Conservation (phyloP, 2,329 filamentous ascomycete species). For the Botrytis porri region DNA sequence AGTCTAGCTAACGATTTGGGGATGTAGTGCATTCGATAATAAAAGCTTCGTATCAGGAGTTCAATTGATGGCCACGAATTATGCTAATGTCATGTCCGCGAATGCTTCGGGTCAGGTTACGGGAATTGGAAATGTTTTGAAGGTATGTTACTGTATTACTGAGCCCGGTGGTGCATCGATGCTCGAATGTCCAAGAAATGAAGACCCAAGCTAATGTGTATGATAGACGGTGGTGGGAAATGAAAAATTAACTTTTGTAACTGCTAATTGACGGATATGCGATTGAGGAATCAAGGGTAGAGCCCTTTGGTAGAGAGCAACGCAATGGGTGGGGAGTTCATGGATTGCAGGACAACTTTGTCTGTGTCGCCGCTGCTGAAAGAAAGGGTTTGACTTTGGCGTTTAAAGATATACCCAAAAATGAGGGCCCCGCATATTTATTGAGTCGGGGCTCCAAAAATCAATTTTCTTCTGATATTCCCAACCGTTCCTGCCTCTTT, state of each 20-base stretch:
- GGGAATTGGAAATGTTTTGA: conserved; percentile 51
- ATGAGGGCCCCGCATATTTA: not conserved
- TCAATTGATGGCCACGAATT: conserved; percentile 54
- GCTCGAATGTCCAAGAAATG: not conserved
- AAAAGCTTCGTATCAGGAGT: conserved; percentile 53
- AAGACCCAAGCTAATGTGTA: conserved; percentile 13
- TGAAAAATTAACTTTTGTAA: conserved; percentile 29
- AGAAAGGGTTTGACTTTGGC: not conserved
- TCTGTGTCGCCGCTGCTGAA: too few species aligned
- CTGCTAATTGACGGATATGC: not conserved
- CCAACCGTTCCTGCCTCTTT: not conserved
- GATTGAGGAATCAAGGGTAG: not conserved
- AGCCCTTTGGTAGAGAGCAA: too few species aligned
- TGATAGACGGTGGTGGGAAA: conserved; percentile 31
- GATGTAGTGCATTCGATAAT: conserved; percentile 50
- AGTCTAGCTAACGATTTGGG: not conserved
- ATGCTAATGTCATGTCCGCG: conserved; percentile 49
- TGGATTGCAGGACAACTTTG: not conserved
- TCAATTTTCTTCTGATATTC: not conserved
- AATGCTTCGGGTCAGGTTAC: conserved; percentile 49
- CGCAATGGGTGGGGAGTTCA: not conserved
- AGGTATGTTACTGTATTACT: conserved; percentile 24
- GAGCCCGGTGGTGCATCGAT: not conserved
- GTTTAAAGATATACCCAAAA: not conserved
- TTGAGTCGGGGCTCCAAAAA: not conserved